These are phyloP conservation scores for Daphne laureola DNA, from an alignment of 441 rosid species.

Conservation along the genomic window DNA sequence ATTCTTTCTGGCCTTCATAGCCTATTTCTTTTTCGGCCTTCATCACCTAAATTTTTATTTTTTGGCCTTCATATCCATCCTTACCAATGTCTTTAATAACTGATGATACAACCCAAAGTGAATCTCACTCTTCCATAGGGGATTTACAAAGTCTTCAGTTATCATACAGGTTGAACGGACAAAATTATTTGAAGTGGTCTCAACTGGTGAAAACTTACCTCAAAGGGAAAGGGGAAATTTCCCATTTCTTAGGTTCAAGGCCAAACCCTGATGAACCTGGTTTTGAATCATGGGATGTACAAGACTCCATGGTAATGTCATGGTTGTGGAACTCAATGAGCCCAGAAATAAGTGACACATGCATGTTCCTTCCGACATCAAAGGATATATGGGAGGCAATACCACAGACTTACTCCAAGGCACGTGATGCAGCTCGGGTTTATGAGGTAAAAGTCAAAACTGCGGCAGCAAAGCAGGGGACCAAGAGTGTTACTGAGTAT, in stretches of 20 bases:
- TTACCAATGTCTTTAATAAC: no score
- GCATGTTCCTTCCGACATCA: not conserved
- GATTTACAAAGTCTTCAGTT: not conserved
- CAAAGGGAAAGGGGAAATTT: not conserved
- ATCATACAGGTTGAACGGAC: not conserved
- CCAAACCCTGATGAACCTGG: not conserved
- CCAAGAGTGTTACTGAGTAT: no score
- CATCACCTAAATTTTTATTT: not conserved
- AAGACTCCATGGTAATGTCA: conserved; percentile 3
- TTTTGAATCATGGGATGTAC: not conserved
- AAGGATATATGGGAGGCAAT: not conserved
- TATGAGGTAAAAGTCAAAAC: no score
- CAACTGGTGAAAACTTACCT: not conserved
- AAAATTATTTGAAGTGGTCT: conserved; percentile 4
- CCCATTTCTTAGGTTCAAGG: not conserved
- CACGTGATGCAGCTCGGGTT: not conserved
- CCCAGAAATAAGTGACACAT: not conserved
- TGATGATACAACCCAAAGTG: no score
- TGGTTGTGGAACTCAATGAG: conserved; percentile 2
- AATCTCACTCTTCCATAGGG: not conserved
- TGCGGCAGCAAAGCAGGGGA: no score
- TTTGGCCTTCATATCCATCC: not conserved
- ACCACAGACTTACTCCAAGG: not conserved
- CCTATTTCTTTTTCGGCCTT: not conserved
- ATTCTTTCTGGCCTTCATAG: not conserved